Conservation (phyloP, 2,329 filamentous ascomycete genomes). For the Neonectria punicea region DNA sequence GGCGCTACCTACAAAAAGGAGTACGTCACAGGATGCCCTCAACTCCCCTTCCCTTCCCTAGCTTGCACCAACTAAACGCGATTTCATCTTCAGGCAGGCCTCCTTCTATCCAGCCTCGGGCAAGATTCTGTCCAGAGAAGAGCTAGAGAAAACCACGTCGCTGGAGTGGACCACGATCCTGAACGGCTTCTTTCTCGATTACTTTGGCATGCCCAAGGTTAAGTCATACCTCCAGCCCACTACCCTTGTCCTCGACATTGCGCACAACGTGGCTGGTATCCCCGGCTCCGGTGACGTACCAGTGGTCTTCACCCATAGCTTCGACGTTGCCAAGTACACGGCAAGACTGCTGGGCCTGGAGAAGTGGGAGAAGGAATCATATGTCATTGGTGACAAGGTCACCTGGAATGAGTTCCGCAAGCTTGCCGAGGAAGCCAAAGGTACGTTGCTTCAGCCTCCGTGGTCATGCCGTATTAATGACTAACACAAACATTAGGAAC, state of each 20-base stretch:
- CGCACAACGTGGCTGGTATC: constrained; percentile 56
- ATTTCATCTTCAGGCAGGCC: not conserved
- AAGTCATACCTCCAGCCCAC: constrained; percentile 52
- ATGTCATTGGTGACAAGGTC: constrained; percentile 52
- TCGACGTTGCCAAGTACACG: constrained; percentile 60
- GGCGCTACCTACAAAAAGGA: constrained; percentile 14
- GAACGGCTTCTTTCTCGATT: constrained; percentile 58
- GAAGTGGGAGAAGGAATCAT: constrained; percentile 55
- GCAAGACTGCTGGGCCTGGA: constrained; percentile 51
- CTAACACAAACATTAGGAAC: not conserved
- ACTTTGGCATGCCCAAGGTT: constrained; percentile 52
- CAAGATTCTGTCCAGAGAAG: not conserved
- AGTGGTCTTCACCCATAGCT: constrained; percentile 59
- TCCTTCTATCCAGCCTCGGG: constrained; percentile 1
- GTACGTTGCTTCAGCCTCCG: constrained; percentile 20
- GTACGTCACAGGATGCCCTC: not conserved
- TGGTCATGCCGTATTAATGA: not conserved
- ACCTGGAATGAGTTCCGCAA: constrained; percentile 56
- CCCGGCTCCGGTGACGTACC: constrained; percentile 58
- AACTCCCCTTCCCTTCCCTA: not conserved
- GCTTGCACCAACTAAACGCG: not conserved
- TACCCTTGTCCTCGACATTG: constrained; percentile 56
- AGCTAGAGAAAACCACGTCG: not conserved
- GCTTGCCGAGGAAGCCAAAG: constrained; percentile 52
- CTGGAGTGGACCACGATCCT: constrained; percentile 52